Evolutionary conservation across 2,329 filamentous ascomycete species (phyloP).

Genomic region (Hawksworthiomyces lignivorus): DNA sequence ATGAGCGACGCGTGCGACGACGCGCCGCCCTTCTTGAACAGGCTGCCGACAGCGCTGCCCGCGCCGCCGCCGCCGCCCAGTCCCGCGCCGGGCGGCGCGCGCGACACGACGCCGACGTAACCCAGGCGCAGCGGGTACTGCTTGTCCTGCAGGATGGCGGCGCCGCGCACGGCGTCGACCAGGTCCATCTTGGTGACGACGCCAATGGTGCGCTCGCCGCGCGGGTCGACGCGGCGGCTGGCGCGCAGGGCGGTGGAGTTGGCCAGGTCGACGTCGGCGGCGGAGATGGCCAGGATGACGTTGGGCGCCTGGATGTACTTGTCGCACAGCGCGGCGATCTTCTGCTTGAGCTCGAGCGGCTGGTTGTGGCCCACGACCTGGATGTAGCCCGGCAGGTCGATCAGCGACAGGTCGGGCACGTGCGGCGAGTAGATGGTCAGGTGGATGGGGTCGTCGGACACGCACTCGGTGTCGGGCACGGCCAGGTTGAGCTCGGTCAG

Average conservation of each 20-base stretch:
- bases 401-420: slow-evolving; percentile 89
- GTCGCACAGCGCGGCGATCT: slow-evolving; percentile 92
- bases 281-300: slow-evolving; percentile 93
- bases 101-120: slow-evolving; percentile 91
- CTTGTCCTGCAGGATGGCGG: slow-evolving; percentile 71
- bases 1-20: slow-evolving; percentile 41
- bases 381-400: slow-evolving; percentile 95
- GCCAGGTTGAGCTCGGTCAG: slow-evolving; percentile 91
- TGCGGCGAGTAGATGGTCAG: slow-evolving; percentile 92
- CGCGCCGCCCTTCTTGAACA: slow-evolving; percentile 61
- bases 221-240: slow-evolving; percentile 83
- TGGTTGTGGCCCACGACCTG: slow-evolving; percentile 91
- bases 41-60: slow-evolving; percentile 17
- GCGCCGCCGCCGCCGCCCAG: slow-evolving; percentile 33
- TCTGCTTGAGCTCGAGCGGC: slow-evolving; percentile 84
- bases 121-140: slow-evolving; percentile 94
- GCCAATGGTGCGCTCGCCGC: slow-evolving; percentile 92
- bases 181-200: slow-evolving; percentile 99
- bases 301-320: slow-evolving; percentile 97
- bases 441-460: slow-evolving; percentile 94
- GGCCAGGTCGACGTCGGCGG: slow-evolving; percentile 91
- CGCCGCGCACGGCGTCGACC: slow-evolving; percentile 74
- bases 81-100: slow-evolving; percentile 55
- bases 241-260: slow-evolving; percentile 91
- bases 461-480: slow-evolving; percentile 83